Conservation (phyloP, 2,329 filamentous ascomycete species). For the Juglanconis oblonga region DNA sequence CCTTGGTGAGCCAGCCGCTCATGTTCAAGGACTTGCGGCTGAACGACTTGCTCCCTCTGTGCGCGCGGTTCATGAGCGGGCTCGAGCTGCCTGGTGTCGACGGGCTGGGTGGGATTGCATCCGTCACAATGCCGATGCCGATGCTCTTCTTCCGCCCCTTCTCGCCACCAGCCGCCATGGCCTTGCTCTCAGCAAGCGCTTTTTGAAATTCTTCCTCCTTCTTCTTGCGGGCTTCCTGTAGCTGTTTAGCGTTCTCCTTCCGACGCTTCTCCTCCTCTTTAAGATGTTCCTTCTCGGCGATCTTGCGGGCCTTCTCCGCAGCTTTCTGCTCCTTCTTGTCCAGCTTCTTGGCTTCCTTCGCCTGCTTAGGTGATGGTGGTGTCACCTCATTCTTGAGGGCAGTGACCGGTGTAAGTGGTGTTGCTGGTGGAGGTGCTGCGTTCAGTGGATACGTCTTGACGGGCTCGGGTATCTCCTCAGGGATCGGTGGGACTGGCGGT, state of each 20-base stretch:
- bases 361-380: slow-evolving; percentile 28
- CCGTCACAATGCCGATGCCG: slow-evolving; percentile 30
- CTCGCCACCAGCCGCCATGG: slow-evolving; percentile 54
- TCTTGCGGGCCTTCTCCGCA: slow-evolving; percentile 46
- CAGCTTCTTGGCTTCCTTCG: slow-evolving; percentile 61
- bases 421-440: slow-evolving; percentile 28
- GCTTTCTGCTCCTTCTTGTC: slow-evolving; percentile 67
- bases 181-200: slow-evolving; percentile 65
- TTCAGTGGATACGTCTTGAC: slow-evolving; percentile 25
- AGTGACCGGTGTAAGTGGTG: slow-evolving; percentile 27
- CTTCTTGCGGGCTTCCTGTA: slow-evolving; percentile 42
- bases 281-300: slow-evolving; percentile 43
- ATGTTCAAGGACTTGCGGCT: slow-evolving; percentile 72
- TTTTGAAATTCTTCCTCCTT: slow-evolving; percentile 62
- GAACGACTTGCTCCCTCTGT: slow-evolving; percentile 74
- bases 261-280: slow-evolving; percentile 43
- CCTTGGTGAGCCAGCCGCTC: slow-evolving; percentile 43
- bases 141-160: slow-evolving; percentile 38
- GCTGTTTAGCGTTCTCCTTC: slow-evolving; percentile 32
- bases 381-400: slow-evolving; percentile 54
- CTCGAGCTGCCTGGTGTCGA: slow-evolving; percentile 21
- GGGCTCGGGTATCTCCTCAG: slow-evolving; percentile 21
- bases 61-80: slow-evolving; percentile 61
- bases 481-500: slow-evolving; percentile 22
- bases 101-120: slow-evolving; percentile 24